Evolutionary conservation across 2,329 filamentous ascomycete genomes (phyloP), one percentile per base, ranked within the genome.

Genomic region (Clarireedia sp.): DNA sequence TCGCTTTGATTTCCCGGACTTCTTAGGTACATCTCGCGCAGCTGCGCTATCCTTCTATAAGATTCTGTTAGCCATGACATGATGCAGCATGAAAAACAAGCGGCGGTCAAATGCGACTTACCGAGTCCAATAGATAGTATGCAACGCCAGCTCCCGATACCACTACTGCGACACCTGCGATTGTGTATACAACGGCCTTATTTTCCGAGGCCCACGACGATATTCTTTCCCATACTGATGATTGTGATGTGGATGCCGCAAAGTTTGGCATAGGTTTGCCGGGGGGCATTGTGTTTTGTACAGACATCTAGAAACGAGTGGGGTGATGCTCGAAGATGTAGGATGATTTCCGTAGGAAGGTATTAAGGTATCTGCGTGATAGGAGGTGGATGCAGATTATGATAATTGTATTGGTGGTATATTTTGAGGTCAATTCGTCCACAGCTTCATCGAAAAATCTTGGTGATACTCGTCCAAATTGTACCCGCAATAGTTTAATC

Each of bases 131-230:
- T 63, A 96, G 78, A 73, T 96, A 97, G 78, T 97, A 99, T 68
- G 95, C 86, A 44, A 89, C 89, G 64, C 94, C 92, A 36, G 91
- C 92, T 59, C 89, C 89, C 14, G 90, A 94, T 55, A 95, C 88
- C 44, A 96, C 90, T 48, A 96, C 81, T 53, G 92, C 92, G 58
- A 96, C 88, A 67, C 94, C 94, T 55, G 92, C 94, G 73, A 97
- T 89, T 63, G 94, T 96, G 74, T 96, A 99, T 60, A 95, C 91
- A 54, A 92, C 81, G 48, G 89, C 87, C 77, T 96, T 97, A 76
- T 99, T 91, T 71, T 97, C 92, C 2, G 90, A 89, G 14, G 88
- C 90, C 92, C 94, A 99, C 68, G 78, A 85, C 63, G 90, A 87
- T 73, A 96, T 77, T 67, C 91, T 86, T 72, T 96, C 89, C 90